These are phyloP conservation scores for Sherardia arvensis DNA, from an alignment of 257 asterid genomes.

Conservation along the genomic window DNA sequence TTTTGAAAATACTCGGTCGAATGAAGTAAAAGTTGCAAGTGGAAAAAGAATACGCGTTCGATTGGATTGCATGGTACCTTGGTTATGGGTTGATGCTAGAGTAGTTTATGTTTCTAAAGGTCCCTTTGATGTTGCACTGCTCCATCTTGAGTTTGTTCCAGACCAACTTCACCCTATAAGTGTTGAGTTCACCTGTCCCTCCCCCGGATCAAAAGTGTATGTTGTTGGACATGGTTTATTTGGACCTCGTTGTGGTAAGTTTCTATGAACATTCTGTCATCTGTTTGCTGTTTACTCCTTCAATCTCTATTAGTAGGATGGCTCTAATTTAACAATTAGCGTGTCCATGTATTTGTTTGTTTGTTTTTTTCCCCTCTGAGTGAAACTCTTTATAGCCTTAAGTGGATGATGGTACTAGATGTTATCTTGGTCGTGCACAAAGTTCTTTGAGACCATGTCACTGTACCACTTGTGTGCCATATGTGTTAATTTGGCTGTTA, in stretches of 20 bases:
- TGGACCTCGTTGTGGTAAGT: conserved; percentile 94
- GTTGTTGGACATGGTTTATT: conserved; percentile 92
- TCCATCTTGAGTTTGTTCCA: conserved; percentile 70
- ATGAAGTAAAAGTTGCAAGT: conserved; percentile 24
- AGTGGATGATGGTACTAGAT: neutral
- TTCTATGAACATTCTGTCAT: conserved; percentile 1
- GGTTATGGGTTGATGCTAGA: conserved; percentile 90
- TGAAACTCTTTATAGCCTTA: neutral
- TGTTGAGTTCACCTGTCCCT: conserved; percentile 53
- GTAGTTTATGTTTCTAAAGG: conserved; percentile 78
- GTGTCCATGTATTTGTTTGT: neutral
- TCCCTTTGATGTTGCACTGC: conserved; percentile 81
- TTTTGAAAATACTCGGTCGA: conserved; percentile 21
- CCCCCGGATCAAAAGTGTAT: conserved; percentile 77
- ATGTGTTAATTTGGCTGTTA: neutral
- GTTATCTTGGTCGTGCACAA: too few relatives aligned
- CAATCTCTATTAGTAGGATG: neutral
- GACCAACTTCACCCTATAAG: conserved; percentile 61
- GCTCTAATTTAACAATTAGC: neutral
- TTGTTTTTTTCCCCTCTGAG: neutral
- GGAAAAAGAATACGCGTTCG: conserved; percentile 60
- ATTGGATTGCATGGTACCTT: conserved; percentile 68
- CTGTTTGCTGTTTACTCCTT: neutral
- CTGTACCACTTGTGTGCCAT: neutral
- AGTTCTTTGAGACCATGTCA: neutral